Conservation (phyloP, 192 early-diverging fungal species). For the Coemansia sp. region DNA sequence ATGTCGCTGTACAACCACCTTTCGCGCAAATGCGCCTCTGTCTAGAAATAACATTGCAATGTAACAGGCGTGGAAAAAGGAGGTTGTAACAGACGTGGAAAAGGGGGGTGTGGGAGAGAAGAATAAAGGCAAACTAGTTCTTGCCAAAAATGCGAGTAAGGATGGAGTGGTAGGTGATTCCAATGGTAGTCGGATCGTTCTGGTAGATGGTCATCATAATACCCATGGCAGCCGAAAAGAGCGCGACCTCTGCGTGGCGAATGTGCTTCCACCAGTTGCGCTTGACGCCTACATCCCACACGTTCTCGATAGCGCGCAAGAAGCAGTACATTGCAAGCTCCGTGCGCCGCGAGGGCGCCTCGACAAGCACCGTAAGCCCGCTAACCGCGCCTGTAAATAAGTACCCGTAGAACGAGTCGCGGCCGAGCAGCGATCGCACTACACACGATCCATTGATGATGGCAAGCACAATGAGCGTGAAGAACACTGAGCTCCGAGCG, state of each 20-base stretch:
- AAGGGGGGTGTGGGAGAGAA: too few species aligned
- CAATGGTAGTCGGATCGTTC: constrained; percentile 72
- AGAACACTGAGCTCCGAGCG: constrained; percentile 63
- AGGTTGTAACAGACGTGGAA: too few species aligned
- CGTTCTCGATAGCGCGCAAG: constrained; percentile 73
- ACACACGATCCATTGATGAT: constrained; percentile 61
- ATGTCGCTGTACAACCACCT: constrained; percentile 44
- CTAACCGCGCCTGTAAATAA: constrained; percentile 58
- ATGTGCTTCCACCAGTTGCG: constrained; percentile 63
- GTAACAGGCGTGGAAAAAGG: background rate
- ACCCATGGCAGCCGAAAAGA: constrained; percentile 75
- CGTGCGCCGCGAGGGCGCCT: constrained; percentile 64
- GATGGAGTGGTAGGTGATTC: constrained; percentile 74
- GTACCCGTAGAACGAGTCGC: constrained; percentile 59
- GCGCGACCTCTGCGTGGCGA: constrained; percentile 68
- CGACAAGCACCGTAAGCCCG: constrained; percentile 63
- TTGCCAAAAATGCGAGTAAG: constrained; percentile 79
- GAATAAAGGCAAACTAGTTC: constrained; percentile 53
- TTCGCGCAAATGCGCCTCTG: constrained; percentile 3
- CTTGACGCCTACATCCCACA: constrained; percentile 67
- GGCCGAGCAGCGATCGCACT: constrained; percentile 54
- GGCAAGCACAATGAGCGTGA: constrained; percentile 57
- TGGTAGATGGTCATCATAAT: constrained; percentile 83
- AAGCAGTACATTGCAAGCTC: constrained; percentile 87
- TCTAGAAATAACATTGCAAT: background rate